Evolutionary conservation across 805 yeast genomes (phyloP).

Genomic region (Jamesozyma gamospora): DNA sequence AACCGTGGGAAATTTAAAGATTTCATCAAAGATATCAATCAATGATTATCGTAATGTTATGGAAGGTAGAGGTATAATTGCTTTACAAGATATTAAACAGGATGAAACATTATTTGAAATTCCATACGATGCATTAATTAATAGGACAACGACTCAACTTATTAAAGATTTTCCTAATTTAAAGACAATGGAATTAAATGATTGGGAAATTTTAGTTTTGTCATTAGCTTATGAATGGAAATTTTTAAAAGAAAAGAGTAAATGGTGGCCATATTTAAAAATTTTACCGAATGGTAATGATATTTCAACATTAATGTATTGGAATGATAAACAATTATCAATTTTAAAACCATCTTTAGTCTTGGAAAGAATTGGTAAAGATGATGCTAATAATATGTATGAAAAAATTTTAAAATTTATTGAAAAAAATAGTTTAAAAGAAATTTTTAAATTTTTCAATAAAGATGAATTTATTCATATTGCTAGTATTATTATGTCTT

Average conservation of each 20-base stretch:
- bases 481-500: conserved; percentile 79
- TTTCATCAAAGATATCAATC: conserved; percentile 50
- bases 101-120: conserved; percentile 63
- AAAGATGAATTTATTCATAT: conserved; percentile 55
- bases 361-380: conserved; percentile 58
- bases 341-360: conserved; percentile 61
- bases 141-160: conserved; percentile 48
- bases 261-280: conserved; percentile 63
- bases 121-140: conserved; percentile 49
- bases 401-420: conserved; percentile 24
- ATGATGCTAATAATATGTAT: conserved; percentile 54
- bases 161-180: conserved; percentile 26
- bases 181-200: conserved; percentile 35
- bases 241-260: conserved; percentile 36
- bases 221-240: conserved; percentile 53
- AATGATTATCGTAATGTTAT: conserved; percentile 46
- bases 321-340: conserved; percentile 55
- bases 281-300: conserved; percentile 47
- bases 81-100: conserved; percentile 45
- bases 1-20: conserved; percentile 30
- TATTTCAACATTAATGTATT: conserved; percentile 67
- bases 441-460: conserved; percentile 31
- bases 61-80: conserved; percentile 76
- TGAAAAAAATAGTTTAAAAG: conserved; percentile 17
- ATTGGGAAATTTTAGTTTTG: conserved; percentile 74